These are phyloP conservation scores for Cladophialophora immunda DNA, from an alignment of 2,329 filamentous ascomycete species.

Conservation along the genomic window DNA sequence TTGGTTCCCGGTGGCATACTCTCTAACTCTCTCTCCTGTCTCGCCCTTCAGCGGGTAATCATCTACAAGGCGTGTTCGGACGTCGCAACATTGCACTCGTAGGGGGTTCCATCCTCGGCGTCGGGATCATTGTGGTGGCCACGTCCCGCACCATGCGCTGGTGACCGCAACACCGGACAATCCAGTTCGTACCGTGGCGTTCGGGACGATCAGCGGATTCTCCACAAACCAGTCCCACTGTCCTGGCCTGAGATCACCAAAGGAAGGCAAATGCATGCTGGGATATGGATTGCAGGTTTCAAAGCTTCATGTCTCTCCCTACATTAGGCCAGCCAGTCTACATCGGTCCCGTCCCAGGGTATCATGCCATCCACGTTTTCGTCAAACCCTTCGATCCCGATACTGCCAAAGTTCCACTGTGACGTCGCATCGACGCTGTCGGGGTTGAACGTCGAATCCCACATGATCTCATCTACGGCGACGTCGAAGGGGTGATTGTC, in stretches of 20 bases:
- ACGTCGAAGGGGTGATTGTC: background rate
- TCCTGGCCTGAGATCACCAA: no score
- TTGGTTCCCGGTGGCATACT: background rate
- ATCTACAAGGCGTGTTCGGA: background rate
- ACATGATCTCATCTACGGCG: background rate
- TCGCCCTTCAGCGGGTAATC: background rate
- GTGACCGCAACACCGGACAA: background rate
- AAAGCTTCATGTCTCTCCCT: background rate
- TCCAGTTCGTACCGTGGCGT: background rate
- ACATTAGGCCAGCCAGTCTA: background rate
- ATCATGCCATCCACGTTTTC: background rate
- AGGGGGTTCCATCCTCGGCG: background rate
- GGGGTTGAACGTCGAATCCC: background rate
- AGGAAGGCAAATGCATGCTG: background rate
- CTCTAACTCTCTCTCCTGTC: background rate
- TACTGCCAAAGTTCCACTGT: slow-evolving; percentile 3
- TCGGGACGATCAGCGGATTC: background rate
- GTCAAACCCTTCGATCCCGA: background rate
- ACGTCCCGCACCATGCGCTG: background rate
- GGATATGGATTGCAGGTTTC: background rate
- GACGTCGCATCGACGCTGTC: background rate
- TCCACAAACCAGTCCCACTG: background rate
- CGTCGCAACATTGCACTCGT: background rate
- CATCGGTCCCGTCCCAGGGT: background rate
- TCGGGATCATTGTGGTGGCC: background rate